Evolutionary conservation across 176 grass and related monocot species (phyloP), one percentile per base, ranked within the genome.

Genomic region (Lolium multiflorum): DNA sequence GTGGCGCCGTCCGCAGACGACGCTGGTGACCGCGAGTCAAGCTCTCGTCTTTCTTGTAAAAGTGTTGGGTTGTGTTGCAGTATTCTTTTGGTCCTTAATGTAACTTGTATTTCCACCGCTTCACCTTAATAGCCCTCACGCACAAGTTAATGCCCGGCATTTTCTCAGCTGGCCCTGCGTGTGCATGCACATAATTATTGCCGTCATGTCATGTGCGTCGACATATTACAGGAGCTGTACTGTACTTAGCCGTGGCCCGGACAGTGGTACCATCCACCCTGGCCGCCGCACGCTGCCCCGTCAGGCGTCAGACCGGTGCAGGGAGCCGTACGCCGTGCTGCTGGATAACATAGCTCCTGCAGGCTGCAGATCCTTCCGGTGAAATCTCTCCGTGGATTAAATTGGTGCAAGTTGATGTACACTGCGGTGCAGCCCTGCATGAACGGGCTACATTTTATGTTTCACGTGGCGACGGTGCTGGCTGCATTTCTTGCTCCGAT

Each of bases 341-440:
- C 65, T 69, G 31, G 35, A 39, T 69, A 67, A 68, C 37, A 43
- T 70, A 72, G n/a, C 44, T 74, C 71, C 71, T 74, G 71, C 44
- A 74, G 70, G 4, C 20, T 20, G 20, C 20, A 24, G 18, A 43
- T 73, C 43, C 70, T 73, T 11, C 43, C 21, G 39, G 41, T 73
- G 41, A 80, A 60, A 24, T 80, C 77, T 7, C 39, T 22, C 18
- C 20, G 70, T 12, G 43, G 41, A 25, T 74, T 74, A 74, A 74
- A 74, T 49, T 25, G 5, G 55, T 79, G 76, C 55, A 22, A 16
- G 24, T 49, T 24, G 76, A 7, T 58, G 74, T 46, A 3, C 50
- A 15, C 21, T 24, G 76, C 13, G 38, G 74, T 46, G 50, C 50
- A 52, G 16, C 54, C 54, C 26, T n/a, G 50, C 3, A 52, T 18